Conservation (phyloP, 176 grass and related monocot species). For the Oryza officinalis region DNA sequence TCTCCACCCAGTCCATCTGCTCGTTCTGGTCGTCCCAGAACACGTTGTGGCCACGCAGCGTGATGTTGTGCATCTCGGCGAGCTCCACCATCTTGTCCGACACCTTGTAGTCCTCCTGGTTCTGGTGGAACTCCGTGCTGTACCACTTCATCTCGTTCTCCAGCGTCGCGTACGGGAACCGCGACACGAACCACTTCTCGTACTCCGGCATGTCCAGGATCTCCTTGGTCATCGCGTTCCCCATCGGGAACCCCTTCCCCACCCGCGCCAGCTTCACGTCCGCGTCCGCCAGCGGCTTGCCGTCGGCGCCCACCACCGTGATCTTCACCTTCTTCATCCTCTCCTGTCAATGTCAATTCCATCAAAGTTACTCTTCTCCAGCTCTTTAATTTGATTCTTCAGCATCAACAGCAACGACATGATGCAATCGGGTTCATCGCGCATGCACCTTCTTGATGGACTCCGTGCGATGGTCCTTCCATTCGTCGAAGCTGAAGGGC, state of each 20-base stretch:
- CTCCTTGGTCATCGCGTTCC: constrained; percentile 62
- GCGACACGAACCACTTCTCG: constrained; percentile 65
- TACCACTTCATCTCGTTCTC: constrained; percentile 98
- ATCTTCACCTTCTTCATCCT: constrained; percentile 47
- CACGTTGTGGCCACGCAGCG: constrained; percentile 65
- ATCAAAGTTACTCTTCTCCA: not conserved
- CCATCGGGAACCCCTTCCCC: constrained; percentile 55
- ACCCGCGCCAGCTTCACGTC: constrained; percentile 41
- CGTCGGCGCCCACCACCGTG: constrained; percentile 25
- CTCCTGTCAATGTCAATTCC: constrained; percentile 9
- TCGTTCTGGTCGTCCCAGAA: constrained; percentile 60
- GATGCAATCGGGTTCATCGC: not conserved
- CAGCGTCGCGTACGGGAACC: constrained; percentile 69
- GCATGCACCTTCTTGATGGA: constrained; percentile 31
- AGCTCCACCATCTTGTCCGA: constrained; percentile 67
- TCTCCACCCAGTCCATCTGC: constrained; percentile 39
- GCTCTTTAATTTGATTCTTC: not conserved
- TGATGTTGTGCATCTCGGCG: constrained; percentile 32
- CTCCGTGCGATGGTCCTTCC: constrained; percentile 51
- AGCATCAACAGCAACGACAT: not conserved
- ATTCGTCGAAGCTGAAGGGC: constrained; percentile 67
- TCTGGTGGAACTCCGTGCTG: constrained; percentile 44
- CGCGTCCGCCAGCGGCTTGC: constrained; percentile 36
- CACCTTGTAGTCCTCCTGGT: constrained; percentile 40
- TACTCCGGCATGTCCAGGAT: constrained; percentile 58